Evolutionary conservation across 805 yeast genomes (phyloP), one percentile per base, ranked within the genome.

Genomic region (Zygotorulaspora danielsina): DNA sequence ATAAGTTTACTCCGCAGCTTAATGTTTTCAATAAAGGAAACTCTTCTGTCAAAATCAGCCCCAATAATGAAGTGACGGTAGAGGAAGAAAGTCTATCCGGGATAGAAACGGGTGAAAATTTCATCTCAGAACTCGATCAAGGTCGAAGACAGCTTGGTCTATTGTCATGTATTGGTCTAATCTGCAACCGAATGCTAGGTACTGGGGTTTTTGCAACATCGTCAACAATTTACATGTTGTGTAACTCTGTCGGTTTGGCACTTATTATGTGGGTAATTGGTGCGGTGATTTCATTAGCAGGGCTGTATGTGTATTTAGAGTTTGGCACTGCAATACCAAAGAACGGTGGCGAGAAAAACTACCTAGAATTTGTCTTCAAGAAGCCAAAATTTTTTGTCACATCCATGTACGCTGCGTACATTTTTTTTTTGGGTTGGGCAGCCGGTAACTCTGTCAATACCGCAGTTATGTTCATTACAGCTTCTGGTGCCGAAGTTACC

Each of bases 281-380:
- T 33, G 73, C 85, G 6, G 47, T 80, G 24, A 84, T 84, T 48
- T 83, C 90, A 3, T 63, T 74, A 7, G 61, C 78, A 22, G 83
- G 83, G 24, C 60, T 81, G 50, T 71, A 76, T 54, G 86, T 81
- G 3, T 84, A 84, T 60, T 76, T 84, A 78, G 93, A 84, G 56
- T 81, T 82, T 59, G 94, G 94, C 11, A 75, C 83, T 4, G 80
- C 81, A 30, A 76, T 83, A 41, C 85, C 86, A 33, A 75, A 82
- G 64, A 84, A 84, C 54, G 95, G 95, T 49, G 95, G 93, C 50
- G 95, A 85, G 56, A 84, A 83, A 63, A 83, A 82, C 54, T 85
- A 85, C 57, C 64, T 85, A 51, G 93, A 84, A 58, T 80, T 73
- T 50, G 75, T 83, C 35, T 85, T 71, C 65, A 70, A 69, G 35